phyloP scores from a whole-genome alignment of 148 eudicot species.

The Spergularia marina region DNA sequence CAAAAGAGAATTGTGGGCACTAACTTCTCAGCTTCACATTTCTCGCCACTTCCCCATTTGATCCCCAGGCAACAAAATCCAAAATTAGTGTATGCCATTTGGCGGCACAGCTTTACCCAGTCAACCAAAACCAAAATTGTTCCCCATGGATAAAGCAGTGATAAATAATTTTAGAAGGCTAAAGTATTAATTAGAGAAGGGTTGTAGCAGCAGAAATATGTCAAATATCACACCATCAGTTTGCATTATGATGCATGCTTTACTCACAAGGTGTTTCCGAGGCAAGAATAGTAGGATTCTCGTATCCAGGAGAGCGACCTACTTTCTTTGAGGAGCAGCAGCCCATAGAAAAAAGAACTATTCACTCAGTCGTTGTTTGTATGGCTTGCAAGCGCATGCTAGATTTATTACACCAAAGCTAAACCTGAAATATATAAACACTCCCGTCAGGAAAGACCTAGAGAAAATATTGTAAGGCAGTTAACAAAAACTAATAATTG shows the following conservation, averaged over 20 bases:
- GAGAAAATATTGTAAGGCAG: background rate
- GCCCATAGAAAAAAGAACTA: conserved; percentile 45
- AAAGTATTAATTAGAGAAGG: background rate
- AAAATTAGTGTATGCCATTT: background rate
- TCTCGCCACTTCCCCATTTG: background rate
- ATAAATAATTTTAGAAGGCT: background rate
- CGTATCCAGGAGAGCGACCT: conserved; percentile 65
- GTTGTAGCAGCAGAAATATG: background rate
- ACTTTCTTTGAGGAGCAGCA: conserved; percentile 60
- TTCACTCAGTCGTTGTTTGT: conserved; percentile 13
- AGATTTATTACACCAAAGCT: background rate
- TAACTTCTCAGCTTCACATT: background rate
- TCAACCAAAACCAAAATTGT: too few species aligned
- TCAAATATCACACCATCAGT: background rate
- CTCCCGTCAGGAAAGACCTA: background rate
- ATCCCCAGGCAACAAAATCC: background rate
- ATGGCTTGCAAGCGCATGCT: conserved; percentile 18
- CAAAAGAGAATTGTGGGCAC: conserved; percentile 1
- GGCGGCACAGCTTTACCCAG: background rate
- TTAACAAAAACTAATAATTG: too few species aligned
- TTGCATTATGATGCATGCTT: conserved; percentile 27
- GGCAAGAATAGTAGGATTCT: conserved; percentile 77
- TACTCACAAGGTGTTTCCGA: conserved; percentile 84
- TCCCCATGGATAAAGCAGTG: background rate
- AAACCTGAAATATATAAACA: conserved; percentile 8